Conservation (phyloP, 1,139 yeast species). For the Debaryomycetaceae sp. region DNA sequence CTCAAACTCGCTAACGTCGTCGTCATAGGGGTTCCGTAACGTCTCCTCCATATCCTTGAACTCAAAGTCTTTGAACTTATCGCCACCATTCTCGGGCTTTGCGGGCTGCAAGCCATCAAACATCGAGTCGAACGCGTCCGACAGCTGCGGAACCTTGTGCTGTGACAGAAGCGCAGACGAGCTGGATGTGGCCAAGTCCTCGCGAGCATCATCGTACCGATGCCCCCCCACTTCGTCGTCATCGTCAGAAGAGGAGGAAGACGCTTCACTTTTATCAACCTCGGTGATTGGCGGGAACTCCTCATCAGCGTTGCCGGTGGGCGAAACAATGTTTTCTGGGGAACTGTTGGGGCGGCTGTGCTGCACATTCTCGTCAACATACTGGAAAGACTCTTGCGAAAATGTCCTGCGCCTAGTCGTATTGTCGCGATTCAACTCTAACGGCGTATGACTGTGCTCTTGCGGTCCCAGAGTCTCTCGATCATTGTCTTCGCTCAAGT, state of each 20-base stretch:
- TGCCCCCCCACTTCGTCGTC: constrained; percentile 16
- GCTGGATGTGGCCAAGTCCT: constrained; percentile 19
- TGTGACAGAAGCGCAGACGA: constrained; percentile 1
- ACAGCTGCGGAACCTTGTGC: constrained; percentile 1
- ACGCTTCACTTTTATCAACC: constrained; percentile 48
- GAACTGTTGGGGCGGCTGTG: background rate
- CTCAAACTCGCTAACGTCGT: constrained; percentile 13
- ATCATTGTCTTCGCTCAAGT: constrained; percentile 47
- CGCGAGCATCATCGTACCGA: constrained; percentile 32
- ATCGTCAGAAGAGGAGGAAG: constrained; percentile 29
- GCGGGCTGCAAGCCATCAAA: constrained; percentile 29
- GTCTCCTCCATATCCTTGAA: constrained; percentile 39
- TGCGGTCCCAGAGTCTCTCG: constrained; percentile 37
- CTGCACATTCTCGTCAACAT: background rate
- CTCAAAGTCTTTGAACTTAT: constrained; percentile 36
- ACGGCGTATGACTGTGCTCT: background rate
- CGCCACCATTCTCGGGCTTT: constrained; percentile 9
- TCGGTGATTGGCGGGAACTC: constrained; percentile 71
- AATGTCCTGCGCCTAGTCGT: too few relatives aligned
- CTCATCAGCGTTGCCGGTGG: constrained; percentile 12
- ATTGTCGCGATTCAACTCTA: constrained; percentile 1
- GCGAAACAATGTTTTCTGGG: background rate
- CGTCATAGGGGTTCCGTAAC: constrained; percentile 25
- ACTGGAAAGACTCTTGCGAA: background rate
- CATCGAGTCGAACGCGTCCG: constrained; percentile 1